phyloP scores from a whole-genome alignment of 345 rosid genomes.

The Gossypium arboreum region DNA sequence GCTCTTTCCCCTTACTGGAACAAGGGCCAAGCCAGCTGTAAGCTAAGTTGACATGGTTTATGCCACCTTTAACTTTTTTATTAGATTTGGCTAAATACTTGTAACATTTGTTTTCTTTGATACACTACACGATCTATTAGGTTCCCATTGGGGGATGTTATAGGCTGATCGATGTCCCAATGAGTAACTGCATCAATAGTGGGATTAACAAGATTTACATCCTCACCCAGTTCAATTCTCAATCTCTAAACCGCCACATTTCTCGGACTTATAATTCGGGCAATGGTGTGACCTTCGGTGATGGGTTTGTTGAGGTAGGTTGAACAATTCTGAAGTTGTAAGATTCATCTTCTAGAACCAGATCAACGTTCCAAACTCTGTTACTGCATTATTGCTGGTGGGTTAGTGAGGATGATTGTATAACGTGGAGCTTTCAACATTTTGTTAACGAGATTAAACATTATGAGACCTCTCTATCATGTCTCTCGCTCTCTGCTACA shows the following conservation, averaged over 20 bases:
- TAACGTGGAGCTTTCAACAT: not conserved
- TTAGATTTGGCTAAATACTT: not conserved
- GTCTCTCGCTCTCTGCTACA: not conserved
- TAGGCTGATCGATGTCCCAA: conserved; percentile 77
- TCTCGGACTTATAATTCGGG: conserved; percentile 64
- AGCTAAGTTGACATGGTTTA: conserved; percentile 18
- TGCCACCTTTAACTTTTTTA: not conserved
- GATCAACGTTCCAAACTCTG: not conserved
- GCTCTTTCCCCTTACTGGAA: conserved; percentile 70
- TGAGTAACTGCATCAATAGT: conserved; percentile 90
- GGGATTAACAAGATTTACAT: conserved; percentile 81
- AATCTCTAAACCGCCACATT: conserved; percentile 76
- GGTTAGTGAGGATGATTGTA: not conserved
- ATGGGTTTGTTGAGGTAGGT: conserved; percentile 79
- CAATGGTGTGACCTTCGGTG: conserved; percentile 64
- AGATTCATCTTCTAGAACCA: not conserved
- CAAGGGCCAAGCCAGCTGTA: conserved; percentile 83
- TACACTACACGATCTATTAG: conserved; percentile 30
- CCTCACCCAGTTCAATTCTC: conserved; percentile 88
- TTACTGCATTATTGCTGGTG: not conserved
- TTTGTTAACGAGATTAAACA: not conserved
- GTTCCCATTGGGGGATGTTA: conserved; percentile 86
- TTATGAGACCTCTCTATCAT: not conserved
- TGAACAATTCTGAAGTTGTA: not conserved
- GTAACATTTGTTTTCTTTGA: not conserved